Percentiles rank a stretch among this genome's conserved stretches.
Evolutionary conservation across 345 rosid species (phyloP).

Genomic region (Hypericum perforatum): DNA sequence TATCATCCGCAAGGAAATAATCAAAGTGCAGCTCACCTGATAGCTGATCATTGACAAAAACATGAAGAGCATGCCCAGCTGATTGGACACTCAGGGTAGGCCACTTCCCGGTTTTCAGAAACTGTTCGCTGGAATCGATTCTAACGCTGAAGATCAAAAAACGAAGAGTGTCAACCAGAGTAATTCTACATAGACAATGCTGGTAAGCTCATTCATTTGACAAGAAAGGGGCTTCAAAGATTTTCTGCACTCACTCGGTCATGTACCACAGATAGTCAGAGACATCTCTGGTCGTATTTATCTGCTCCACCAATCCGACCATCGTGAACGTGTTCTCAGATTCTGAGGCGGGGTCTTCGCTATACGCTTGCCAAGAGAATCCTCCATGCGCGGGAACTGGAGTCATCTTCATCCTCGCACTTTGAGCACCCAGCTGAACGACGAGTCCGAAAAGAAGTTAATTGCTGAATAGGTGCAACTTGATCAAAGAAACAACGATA

Average conservation of each 20-base stretch:
- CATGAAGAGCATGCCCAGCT: slow-evolving; percentile 34
- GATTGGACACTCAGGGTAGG: slow-evolving; percentile 45
- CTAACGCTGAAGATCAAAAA: slow-evolving; percentile 17
- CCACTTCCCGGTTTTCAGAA: slow-evolving; percentile 21
- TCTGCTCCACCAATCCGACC: slow-evolving; percentile 90
- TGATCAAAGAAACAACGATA: not conserved
- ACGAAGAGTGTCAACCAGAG: not conserved
- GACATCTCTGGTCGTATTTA: slow-evolving; percentile 79
- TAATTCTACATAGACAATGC: not conserved
- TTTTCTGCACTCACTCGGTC: slow-evolving; percentile 69
- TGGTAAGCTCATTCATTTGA: not conserved
- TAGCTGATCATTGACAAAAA: no score
- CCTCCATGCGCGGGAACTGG: slow-evolving; percentile 70
- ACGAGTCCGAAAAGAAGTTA: slow-evolving; percentile 1
- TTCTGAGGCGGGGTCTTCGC: slow-evolving; percentile 54
- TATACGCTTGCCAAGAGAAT: slow-evolving; percentile 90
- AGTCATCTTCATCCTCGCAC: slow-evolving; percentile 76
- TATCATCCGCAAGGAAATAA: no score
- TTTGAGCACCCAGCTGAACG: slow-evolving; percentile 78
- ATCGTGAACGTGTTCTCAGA: slow-evolving; percentile 61
- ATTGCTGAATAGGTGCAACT: no score
- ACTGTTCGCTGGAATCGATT: slow-evolving; percentile 24
- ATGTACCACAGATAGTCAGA: slow-evolving; percentile 95
- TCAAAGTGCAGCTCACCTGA: no score
- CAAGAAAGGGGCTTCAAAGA: not conserved